Base-by-base conservation (phyloP, 2,329 filamentous ascomycete species). In the Aotearoamyces nothofagi region DNA sequence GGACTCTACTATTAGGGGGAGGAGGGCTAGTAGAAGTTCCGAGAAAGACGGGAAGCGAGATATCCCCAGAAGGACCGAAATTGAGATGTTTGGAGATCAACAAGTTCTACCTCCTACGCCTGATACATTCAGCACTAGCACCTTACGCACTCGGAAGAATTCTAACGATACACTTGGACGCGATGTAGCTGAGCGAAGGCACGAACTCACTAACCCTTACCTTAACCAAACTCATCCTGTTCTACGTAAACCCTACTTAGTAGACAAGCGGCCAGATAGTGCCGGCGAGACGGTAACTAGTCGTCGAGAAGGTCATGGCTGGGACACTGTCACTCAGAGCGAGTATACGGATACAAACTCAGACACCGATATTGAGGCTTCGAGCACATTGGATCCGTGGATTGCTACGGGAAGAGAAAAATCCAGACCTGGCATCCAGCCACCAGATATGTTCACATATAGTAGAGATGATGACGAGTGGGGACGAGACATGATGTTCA, bases 141-240 rank as follows among this genome's bases (percentile, higher is more conserved):
- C 45, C 2, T 34, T 51, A 17, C 54, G 58, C 5, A 55, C 57
- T 9, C 62, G 58, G 33, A 56, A 66, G 35, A 57, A 55, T 26
- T 69, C 65, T 0, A 56, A 60, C 30, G 66, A 70, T 24, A 59
- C 57, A 1, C 20, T n/a, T 20, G 11, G 9, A 11, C 27, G 32
- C 24, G 25, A 39, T 19, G 22, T 29, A 10, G 33, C 10, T 15
- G 19, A 19, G 15, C 10, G 17, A 16, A 23, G 33, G 10, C 27
- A 14, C 9, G n/a, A 22, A 32, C 35, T 15, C 31, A 40, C 5
- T 24, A 23, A 3, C 40, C 35, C 34, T 3, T 27, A 23, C 9
- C 32, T 34, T 17, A 17, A 15, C 9, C 23, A 28, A 9, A 32
- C 36, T 5, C n/a, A n/a, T n/a, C n/a, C n/a, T n/a, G n/a, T n/a